Evolutionary conservation across 2,329 filamentous ascomycete species (phyloP), one percentile per base, ranked within the genome.

Genomic region (Pezicula rhizophila): DNA sequence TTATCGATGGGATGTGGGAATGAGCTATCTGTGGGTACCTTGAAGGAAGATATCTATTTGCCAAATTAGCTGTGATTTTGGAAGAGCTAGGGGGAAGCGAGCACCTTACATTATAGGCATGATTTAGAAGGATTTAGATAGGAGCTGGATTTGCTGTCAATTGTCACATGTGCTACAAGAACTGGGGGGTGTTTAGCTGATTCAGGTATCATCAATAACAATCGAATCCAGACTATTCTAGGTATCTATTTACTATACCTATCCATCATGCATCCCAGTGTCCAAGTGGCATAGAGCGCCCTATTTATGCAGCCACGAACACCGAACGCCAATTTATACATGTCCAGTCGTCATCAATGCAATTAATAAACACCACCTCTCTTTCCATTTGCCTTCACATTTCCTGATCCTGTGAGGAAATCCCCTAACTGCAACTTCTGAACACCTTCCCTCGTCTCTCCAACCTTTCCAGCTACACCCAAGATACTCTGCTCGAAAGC

Each of bases 401-500:
- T 52, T 12, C 17, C 26, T 35, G 50, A 42, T 3, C 51, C 51
- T 14, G 28, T 31, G 8, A 48, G 47, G 20, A 63, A 63, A 35
- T 49, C 51, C 7, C 77, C 79, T 35, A 77, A 59, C 56, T 78
- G 76, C 46, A 84, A 63, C 54, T 75, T 75, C 47, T 82, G 80
- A 49, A 84, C 73, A 33, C 76, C 76, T 62, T 85, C 82, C 52
- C 80, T 77, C 4, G 74, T 75, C 42, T 69, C 68, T 2, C 80
- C 81, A 44, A 86, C 74, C 48, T 79, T 75, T 20, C 75, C 72
- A 5, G 82, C 82, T 48, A 84, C 81, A 46, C 78, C 76, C 48
- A 84, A 64, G 48, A 86, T 82, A 49, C 80, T 77, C 56, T 77
- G 73, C 66, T 86, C 81, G 52, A 86, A 83, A 56, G 85, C 82